phyloP scores from a whole-genome alignment of 345 rosid species.

The Balakata baccata region DNA sequence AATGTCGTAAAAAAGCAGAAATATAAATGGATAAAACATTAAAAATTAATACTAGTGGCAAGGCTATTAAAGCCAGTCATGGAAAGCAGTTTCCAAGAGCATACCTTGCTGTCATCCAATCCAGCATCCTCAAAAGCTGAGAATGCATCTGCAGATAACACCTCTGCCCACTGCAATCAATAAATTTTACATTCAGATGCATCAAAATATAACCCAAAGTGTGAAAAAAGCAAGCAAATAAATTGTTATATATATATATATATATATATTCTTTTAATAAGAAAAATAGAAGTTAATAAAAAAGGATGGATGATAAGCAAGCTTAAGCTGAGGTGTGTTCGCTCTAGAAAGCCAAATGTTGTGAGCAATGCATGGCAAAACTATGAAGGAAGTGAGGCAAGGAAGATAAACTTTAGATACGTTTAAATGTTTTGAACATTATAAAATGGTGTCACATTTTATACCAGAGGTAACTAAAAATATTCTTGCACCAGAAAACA shows the following conservation, averaged over 20 bases:
- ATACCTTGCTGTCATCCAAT: conserved; percentile 68
- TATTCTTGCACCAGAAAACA: background rate
- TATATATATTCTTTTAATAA: background rate
- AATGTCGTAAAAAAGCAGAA: background rate
- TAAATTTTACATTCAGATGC: conserved; percentile 22
- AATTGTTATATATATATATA: no score
- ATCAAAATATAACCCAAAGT: conserved; percentile 6
- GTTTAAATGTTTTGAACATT: background rate
- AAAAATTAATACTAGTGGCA: background rate
- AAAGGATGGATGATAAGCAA: background rate
- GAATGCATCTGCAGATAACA: conserved; percentile 94
- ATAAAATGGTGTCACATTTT: background rate
- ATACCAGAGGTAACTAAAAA: background rate
- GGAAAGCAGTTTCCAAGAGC: conserved; percentile 10
- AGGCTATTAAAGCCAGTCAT: conserved; percentile 4
- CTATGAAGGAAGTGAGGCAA: background rate
- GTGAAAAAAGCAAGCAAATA: conserved; percentile 9
- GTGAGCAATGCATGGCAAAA: background rate
- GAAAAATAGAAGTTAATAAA: background rate
- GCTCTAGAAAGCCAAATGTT: conserved; percentile 1
- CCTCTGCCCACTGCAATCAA: conserved; percentile 91
- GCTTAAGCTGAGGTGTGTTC: conserved; percentile 3
- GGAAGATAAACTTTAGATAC: background rate
- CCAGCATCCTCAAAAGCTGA: conserved; percentile 97
- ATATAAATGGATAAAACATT: background rate